A percentile compares a stretch with the other conserved stretches of the same genome.
These are phyloP conservation scores for Porpolomopsis calyptriformis DNA, from an alignment of 768 basidiomycete species.

Conservation along the genomic window DNA sequence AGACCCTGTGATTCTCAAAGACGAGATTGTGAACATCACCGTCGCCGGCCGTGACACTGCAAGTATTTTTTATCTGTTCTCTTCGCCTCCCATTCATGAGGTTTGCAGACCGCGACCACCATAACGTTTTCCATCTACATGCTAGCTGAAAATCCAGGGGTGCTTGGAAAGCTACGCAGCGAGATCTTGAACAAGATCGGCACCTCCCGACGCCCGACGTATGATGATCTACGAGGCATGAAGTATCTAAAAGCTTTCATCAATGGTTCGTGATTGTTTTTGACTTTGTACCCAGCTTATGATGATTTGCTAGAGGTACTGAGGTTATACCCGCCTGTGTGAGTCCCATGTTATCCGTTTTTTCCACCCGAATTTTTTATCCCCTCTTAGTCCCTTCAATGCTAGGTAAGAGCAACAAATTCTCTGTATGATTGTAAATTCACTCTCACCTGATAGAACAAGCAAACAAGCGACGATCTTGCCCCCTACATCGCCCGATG, in stretches of 20 bases:
- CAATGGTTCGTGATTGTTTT: constrained; percentile 29
- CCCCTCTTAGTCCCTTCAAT: constrained; percentile 26
- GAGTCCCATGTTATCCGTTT: constrained; percentile 11
- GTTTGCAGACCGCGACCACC: constrained; percentile 33
- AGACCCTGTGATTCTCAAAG: constrained; percentile 34
- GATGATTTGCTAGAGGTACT: constrained; percentile 32
- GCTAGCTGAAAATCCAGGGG: constrained; percentile 41
- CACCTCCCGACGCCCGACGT: constrained; percentile 32
- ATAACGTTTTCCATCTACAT: constrained; percentile 47
- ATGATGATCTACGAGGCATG: constrained; percentile 47
- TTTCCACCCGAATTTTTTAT: not conserved
- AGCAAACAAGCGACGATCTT: constrained; percentile 18
- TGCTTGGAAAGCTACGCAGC: constrained; percentile 34
- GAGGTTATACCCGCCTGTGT: constrained; percentile 44
- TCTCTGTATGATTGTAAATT: not conserved
- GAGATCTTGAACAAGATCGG: constrained; percentile 42
- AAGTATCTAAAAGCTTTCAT: constrained; percentile 49
- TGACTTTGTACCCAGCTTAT: constrained; percentile 3
- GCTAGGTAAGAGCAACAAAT: constrained; percentile 13
- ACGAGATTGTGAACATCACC: constrained; percentile 43
- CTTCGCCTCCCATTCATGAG: not conserved
- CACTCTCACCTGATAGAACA: constrained; percentile 9
- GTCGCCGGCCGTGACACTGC: constrained; percentile 51
- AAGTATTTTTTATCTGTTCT: constrained; percentile 6
- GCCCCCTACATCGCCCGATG: constrained; percentile 22